phyloP scores from a whole-genome alignment of 805 yeast species.

The Tetrapisispora fleetii region DNA sequence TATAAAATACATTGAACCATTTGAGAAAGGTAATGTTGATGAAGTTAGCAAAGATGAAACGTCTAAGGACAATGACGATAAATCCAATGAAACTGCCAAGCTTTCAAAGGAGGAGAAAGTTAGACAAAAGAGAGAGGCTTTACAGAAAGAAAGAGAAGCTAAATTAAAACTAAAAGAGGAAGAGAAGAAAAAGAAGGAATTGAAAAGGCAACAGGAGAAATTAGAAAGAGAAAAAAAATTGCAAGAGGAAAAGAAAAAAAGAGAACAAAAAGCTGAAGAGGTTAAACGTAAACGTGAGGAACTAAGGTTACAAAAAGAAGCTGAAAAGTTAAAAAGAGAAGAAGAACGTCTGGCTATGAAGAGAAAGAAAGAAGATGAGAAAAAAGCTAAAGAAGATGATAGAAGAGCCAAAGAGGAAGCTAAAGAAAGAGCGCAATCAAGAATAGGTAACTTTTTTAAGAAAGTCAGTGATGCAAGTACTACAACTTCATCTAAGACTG shows the following conservation, averaged over 20 bases:
- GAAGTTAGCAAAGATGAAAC: neutral
- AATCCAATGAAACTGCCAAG: neutral
- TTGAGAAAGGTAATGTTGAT: neutral
- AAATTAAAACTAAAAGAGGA: constrained; percentile 9
- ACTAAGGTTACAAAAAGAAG: constrained; percentile 13
- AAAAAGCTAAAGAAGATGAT: constrained; percentile 11
- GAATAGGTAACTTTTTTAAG: constrained; percentile 30
- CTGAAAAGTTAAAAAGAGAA: constrained; percentile 11
- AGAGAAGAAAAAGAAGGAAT: constrained; percentile 13
- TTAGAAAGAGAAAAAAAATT: constrained; percentile 29
- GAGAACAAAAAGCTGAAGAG: constrained; percentile 17
- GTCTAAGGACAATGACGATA: neutral
- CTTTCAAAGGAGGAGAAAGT: constrained; percentile 6
- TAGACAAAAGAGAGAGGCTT: constrained; percentile 10
- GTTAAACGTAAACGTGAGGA: constrained; percentile 16
- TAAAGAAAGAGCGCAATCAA: constrained; percentile 30
- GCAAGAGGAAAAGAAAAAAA: constrained; percentile 22
- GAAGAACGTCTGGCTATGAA: constrained; percentile 16
- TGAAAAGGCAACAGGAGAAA: constrained; percentile 19
- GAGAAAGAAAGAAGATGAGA: constrained; percentile 14
- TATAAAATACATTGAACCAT: neutral
- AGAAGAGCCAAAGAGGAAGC: constrained; percentile 19
- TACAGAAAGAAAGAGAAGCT: constrained; percentile 9
- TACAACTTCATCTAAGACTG: constrained; percentile 18
- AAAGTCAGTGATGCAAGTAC: constrained; percentile 23